Conservation (phyloP, 1,139 yeast species). For the Suhomyces taliae region DNA sequence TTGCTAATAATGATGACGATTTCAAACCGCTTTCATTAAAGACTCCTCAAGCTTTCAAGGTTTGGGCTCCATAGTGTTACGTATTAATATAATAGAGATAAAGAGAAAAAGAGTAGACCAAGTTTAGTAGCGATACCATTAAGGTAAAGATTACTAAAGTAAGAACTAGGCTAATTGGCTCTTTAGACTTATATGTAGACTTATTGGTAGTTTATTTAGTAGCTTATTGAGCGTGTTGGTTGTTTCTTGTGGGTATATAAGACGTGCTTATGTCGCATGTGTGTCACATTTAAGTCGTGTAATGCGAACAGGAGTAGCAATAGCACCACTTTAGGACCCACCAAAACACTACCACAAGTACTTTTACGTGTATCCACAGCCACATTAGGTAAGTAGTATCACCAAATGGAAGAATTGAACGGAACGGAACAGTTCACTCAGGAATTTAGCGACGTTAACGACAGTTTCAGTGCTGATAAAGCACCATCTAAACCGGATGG, state of each 20-base stretch:
- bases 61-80: conserved; percentile 63
- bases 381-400: background rate
- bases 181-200: too few species aligned
- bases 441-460: background rate
- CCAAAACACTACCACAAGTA: too few species aligned
- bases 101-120: background rate
- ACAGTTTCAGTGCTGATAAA: background rate
- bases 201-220: too few species aligned
- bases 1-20: conserved; percentile 22
- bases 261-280: background rate
- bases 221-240: too few species aligned
- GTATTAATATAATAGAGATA: conserved; percentile 8
- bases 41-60: conserved; percentile 81
- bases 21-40: conserved; percentile 76
- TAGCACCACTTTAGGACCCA: too few species aligned
- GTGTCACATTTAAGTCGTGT: background rate
- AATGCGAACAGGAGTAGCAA: background rate
- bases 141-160: too few species aligned
- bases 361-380: too few species aligned
- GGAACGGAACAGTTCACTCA: background rate
- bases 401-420: background rate
- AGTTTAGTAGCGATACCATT: too few species aligned
- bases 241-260: too few species aligned
- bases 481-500: background rate
- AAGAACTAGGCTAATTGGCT: too few species aligned